Base-by-base conservation (phyloP, 495 filamentous ascomycete genomes). In the Lasiosphaeria ovina region DNA sequence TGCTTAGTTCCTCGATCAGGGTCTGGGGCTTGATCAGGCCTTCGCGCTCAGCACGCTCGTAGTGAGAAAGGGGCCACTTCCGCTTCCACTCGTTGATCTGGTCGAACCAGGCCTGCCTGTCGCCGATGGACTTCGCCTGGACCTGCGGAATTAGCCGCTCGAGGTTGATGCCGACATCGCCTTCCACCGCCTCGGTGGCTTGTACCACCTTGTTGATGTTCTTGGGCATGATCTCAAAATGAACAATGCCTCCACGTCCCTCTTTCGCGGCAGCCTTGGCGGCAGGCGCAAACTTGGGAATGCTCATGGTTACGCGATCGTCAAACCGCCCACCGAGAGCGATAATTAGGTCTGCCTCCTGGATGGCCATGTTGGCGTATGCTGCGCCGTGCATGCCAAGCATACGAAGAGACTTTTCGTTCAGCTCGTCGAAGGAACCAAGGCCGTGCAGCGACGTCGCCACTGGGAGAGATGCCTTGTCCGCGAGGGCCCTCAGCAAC, bases 21-120 rank as follows among this genome's bases (percentile, higher is more conserved):
- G 84, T 81, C 76, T 98, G 92, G 3, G 93, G 93, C 77, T 94
- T 95, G 79, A 95, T 97, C 60, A 87, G 76, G 34, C 85, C 89
- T 32, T 84, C 79, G 24, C 79, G 72, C 55, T 83, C 85, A 53
- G 89, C 87, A 57, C 80, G 85, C 67, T 93, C 89, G 63, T 90
- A 96, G 49, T 77, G 73, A 8, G 80, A 82, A 69, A 92, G 87
- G 3, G 91, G 90, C 81, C 91, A 92, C 48, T 87, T 86, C 63
- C 79, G 75, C 77, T 97, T 97, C 93, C 93, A 98, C 65, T 83
- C 83, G 17, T 87, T 84, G 69, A 98, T 96, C 77, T 96, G 87
- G 35, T 74, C 81, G 61, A 96, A 92, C 93, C 93, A 98, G 61
- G 87, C 89, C 34, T 85, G 79, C n/a, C 92, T 83, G 33, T 87